Conservation (phyloP, 1,284 basidiomycete species). For the Ceratobasidium sp. region DNA sequence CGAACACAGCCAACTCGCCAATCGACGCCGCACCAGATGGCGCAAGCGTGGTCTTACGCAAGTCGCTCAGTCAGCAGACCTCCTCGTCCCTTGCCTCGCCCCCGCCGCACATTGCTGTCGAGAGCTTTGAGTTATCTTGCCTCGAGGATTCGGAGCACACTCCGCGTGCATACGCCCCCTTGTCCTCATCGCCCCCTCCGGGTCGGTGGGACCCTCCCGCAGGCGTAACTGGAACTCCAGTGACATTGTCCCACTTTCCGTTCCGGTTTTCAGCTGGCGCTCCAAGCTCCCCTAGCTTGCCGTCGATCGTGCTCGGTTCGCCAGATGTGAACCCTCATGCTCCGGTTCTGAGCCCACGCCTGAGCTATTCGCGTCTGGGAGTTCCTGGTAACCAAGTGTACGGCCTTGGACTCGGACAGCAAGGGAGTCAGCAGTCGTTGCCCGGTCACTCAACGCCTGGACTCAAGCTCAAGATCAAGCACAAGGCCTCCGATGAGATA, state of each 20-base stretch:
- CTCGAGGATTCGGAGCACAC: conserved; percentile 16
- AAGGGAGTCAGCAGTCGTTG: conserved; percentile 7
- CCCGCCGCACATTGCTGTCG: conserved; percentile 22
- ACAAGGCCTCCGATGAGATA: conserved; percentile 25
- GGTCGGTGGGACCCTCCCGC: background rate
- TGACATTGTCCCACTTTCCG: conserved; percentile 30
- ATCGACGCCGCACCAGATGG: conserved; percentile 1
- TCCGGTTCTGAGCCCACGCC: background rate
- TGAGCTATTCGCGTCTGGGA: background rate
- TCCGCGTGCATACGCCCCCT: conserved; percentile 9
- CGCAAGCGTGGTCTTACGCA: background rate
- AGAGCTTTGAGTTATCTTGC: conserved; percentile 9
- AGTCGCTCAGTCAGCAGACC: conserved; percentile 23
- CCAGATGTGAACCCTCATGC: background rate
- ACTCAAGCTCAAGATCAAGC: conserved; percentile 24
- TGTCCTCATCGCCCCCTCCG: background rate
- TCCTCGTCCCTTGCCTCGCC: conserved; percentile 1
- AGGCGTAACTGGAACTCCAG: conserved; percentile 1
- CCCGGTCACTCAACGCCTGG: conserved; percentile 6
- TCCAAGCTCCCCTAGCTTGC: background rate
- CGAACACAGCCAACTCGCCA: background rate
- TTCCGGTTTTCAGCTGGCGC: conserved; percentile 17
- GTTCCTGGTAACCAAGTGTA: conserved; percentile 4
- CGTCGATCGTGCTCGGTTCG: background rate
- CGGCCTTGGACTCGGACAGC: background rate